Conservation (phyloP, 345 rosid species). For the Psidium guajava region DNA sequence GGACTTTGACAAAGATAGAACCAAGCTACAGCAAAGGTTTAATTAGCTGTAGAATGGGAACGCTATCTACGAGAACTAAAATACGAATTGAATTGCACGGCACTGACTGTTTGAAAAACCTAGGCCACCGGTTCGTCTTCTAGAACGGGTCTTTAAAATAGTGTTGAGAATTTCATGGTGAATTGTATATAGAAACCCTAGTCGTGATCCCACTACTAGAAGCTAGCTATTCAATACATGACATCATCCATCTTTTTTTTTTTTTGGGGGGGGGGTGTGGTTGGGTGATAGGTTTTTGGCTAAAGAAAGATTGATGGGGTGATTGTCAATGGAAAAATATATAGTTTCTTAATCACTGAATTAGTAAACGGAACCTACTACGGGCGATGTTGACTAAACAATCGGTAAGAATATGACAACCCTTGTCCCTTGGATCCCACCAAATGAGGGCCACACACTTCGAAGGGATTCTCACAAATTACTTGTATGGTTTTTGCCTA, state of each 20-base stretch:
- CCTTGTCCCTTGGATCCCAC: neutral
- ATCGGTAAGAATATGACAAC: neutral
- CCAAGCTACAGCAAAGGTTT: neutral
- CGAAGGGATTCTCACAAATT: neutral
- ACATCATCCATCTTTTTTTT: neutral
- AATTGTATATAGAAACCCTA: neutral
- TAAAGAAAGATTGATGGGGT: neutral
- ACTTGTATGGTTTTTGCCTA: neutral
- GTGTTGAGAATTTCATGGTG: neutral
- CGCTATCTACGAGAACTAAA: neutral
- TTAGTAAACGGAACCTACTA: neutral
- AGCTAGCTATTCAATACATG: neutral
- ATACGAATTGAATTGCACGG: slow-evolving; percentile 7
- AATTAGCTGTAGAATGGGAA: neutral
- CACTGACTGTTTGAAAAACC: neutral
- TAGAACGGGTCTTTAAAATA: neutral
- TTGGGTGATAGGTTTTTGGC: neutral
- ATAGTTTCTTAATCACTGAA: neutral
- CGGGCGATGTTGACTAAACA: neutral
- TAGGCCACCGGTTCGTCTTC: neutral
- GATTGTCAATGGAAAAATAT: neutral
- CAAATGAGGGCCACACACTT: neutral
- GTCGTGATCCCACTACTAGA: neutral
- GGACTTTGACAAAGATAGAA: neutral
- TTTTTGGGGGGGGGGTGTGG: neutral